A percentile compares a stretch with the other conserved stretches of the same genome.
These are phyloP conservation scores for Fagopyrum tataricum DNA, from an alignment of 148 eudicot species.

Conservation along the genomic window DNA sequence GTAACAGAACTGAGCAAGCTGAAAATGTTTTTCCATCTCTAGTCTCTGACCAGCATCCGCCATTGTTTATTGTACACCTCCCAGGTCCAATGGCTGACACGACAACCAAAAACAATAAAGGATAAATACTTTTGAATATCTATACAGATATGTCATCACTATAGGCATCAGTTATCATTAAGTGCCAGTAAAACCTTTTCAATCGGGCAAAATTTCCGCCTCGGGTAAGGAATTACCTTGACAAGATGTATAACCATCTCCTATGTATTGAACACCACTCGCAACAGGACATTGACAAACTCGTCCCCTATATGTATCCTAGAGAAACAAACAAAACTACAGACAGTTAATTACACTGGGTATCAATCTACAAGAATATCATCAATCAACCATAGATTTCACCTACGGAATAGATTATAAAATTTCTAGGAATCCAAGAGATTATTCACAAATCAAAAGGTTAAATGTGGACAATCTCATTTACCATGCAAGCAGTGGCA, in stretches of 20 bases:
- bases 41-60: conserved; percentile 84
- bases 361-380: not conserved
- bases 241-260: conserved; percentile 84
- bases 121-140: too few species aligned
- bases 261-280: conserved; percentile 69
- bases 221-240: conserved; percentile 34
- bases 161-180: not conserved
- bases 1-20: conserved; percentile 62
- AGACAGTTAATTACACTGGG: not conserved
- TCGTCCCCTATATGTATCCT: conserved; percentile 94
- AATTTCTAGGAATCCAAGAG: not conserved
- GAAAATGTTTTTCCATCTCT: conserved; percentile 47
- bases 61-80: conserved; percentile 62
- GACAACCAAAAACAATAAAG: not conserved
- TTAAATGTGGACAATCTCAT: not conserved
- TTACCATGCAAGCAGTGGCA: conserved; percentile 77
- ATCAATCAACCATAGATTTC: not conserved
- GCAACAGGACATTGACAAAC: conserved; percentile 79
- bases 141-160: not conserved
- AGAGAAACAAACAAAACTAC: not conserved
- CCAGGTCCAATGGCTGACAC: conserved; percentile 73
- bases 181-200: not conserved
- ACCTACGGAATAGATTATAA: not conserved
- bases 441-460: not conserved
- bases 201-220: not conserved